Evolutionary conservation across 2,329 filamentous ascomycete species (phyloP).

Genomic region (Chaetomium olivaceum): DNA sequence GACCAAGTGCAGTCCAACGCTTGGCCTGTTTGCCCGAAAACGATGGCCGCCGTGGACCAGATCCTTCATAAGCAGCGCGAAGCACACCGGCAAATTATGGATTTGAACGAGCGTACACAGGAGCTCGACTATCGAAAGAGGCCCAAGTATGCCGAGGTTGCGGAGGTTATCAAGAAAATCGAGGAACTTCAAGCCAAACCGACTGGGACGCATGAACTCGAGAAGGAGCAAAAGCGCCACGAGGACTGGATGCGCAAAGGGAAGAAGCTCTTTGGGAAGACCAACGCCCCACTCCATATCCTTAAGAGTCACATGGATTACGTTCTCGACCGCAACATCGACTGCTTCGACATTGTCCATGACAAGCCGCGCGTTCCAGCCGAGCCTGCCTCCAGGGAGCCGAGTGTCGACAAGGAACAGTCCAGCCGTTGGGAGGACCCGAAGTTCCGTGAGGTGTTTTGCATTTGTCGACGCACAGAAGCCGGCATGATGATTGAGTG

Average conservation of each 20-base stretch:
- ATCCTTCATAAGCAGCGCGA: slow-evolving; percentile 96
- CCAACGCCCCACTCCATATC: slow-evolving; percentile 94
- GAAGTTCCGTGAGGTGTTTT: slow-evolving; percentile 80
- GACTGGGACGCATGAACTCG: slow-evolving; percentile 83
- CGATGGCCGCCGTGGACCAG: slow-evolving; percentile 78
- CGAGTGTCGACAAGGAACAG: slow-evolving; percentile 54
- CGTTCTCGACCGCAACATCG: slow-evolving; percentile 82
- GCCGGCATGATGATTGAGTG: slow-evolving; percentile 99
- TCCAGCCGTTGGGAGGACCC: slow-evolving; percentile 60
- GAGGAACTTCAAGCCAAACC: slow-evolving; percentile 92
- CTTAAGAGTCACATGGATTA: slow-evolving; percentile 92
- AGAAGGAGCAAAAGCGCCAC: slow-evolving; percentile 90
- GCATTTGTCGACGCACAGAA: slow-evolving; percentile 89
- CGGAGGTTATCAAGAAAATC: slow-evolving; percentile 82
- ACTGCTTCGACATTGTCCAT: slow-evolving; percentile 82
- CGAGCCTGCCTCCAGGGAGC: slow-evolving; percentile 86
- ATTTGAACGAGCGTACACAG: slow-evolving; percentile 75
- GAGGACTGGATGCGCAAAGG: slow-evolving; percentile 99
- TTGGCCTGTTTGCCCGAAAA: slow-evolving; percentile 80
- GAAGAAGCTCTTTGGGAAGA: slow-evolving; percentile 97
- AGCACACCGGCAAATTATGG: slow-evolving; percentile 83
- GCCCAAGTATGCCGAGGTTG: slow-evolving; percentile 86
- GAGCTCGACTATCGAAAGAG: slow-evolving; percentile 74
- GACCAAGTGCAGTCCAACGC: slow-evolving; percentile 69
- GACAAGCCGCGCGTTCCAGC: slow-evolving; percentile 89